Conservation (phyloP, 225 moss, liverwort and hornwort genomes). For the Sphagnum tenellum region DNA sequence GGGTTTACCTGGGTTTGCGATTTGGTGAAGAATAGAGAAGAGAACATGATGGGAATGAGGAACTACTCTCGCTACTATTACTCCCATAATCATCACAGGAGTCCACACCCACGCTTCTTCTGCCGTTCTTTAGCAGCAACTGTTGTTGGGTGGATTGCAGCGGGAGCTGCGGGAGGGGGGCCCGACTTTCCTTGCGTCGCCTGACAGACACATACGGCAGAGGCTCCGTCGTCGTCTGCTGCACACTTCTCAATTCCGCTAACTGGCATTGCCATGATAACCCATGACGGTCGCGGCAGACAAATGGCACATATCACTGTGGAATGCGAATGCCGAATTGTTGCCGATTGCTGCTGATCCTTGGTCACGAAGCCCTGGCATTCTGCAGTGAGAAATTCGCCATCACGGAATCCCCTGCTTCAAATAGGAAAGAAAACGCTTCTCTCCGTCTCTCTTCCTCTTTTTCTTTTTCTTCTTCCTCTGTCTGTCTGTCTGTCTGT, state of each 20-base stretch:
- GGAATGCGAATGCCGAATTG: constrained; percentile 13
- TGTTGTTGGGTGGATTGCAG: neutral
- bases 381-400: constrained; percentile 5
- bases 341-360: neutral
- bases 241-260: constrained; percentile 22
- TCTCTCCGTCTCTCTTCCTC: no score
- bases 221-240: neutral
- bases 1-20: constrained; percentile 23
- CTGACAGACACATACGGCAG: constrained; percentile 20
- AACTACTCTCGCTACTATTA: constrained; percentile 26
- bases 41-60: no score
- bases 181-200: no score
- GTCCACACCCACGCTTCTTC: constrained; percentile 1
- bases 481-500: no score
- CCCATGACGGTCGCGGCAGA: neutral
- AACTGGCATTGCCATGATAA: constrained; percentile 15
- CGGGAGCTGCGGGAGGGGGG: no score
- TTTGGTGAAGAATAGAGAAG: no score
- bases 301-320: constrained; percentile 8
- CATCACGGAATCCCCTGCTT: no score
- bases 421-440: no score
- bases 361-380: constrained; percentile 39
- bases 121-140: constrained; percentile 4
- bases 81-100: constrained; percentile 1
- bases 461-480: no score